Conservation (phyloP, 2,329 filamentous ascomycete genomes). For the Fusarium protoensiforme region DNA sequence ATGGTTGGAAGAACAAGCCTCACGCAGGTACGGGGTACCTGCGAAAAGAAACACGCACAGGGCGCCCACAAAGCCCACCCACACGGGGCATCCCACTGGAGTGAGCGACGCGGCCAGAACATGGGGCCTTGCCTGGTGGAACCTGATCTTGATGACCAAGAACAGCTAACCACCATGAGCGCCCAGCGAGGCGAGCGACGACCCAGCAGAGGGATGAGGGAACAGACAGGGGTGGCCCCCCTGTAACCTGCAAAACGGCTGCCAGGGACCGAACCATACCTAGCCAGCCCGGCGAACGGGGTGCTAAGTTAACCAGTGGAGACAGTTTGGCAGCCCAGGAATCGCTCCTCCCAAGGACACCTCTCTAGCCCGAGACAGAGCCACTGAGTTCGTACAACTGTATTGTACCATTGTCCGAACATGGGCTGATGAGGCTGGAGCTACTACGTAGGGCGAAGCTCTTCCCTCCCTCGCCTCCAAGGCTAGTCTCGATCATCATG, state of each 20-base stretch:
- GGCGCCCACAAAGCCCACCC: slow-evolving; percentile 3
- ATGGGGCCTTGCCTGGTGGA: slow-evolving; percentile 23
- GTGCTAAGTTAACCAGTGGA: slow-evolving; percentile 10
- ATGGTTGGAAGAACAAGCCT: not conserved
- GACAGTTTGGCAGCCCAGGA: slow-evolving; percentile 21
- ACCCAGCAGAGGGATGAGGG: slow-evolving; percentile 9
- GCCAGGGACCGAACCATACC: slow-evolving; percentile 22
- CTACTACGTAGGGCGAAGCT: not conserved
- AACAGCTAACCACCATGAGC: slow-evolving; percentile 1
- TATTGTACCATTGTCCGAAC: not conserved
- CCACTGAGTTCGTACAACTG: not conserved
- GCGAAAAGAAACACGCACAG: slow-evolving; percentile 12
- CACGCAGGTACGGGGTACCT: slow-evolving; percentile 32
- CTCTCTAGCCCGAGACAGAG: not conserved
- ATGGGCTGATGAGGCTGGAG: not conserved
- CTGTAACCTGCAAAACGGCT: slow-evolving; percentile 33
- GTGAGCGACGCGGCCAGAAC: slow-evolving; percentile 15
- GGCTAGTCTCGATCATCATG: slow-evolving; percentile 21
- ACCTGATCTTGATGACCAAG: slow-evolving; percentile 23
- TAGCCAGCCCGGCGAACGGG: slow-evolving; percentile 3
- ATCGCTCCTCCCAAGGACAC: slow-evolving; percentile 14
- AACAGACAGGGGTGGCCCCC: slow-evolving; percentile 12
- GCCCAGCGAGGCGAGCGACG: slow-evolving; percentile 26
- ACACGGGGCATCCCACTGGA: slow-evolving; percentile 8
- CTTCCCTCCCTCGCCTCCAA: not conserved